Evolutionary conservation across 2,329 filamentous ascomycete genomes (phyloP), one percentile per base, ranked within the genome.

Genomic region (Nannizzia gypsea): DNA sequence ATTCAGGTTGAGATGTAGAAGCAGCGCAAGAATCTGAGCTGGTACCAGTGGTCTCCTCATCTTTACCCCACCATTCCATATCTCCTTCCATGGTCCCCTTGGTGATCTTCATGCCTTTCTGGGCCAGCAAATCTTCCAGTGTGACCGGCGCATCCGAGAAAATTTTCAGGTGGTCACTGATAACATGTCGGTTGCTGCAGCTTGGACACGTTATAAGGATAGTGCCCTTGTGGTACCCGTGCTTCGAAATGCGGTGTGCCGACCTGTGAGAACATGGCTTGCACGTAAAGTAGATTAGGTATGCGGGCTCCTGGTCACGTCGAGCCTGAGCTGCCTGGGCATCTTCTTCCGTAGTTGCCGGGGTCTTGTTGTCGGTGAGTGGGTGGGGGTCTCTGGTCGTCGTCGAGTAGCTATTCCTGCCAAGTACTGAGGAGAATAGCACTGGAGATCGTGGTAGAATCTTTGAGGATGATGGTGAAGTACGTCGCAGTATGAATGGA

Each of bases 231-330:
- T 97, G 91, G 71, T 99, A 99, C 34, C 90, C 93, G 70, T 97
- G 93, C 74, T 97, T 96, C 31, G 89, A 90, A 67, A 99, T 80
- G 57, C 82, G 82, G 75, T 99, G 95, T 11, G 84, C 81, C n/a
- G 89, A 95, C 61, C 91, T 86, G 38, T 82, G 77, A 52, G 80
- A 78, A 76, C 93, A 99, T 34, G 89, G 89, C 61, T 88, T 85
- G 81, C 93, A 99, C 66, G 93, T 99, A 72, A 99, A 96, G 56
- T 85, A 88, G 64, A 99, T 80, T 66, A 90, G 81, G 75, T 97
- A 99, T 60, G 88, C 83, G 1, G 89, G 89, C 66, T 83, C 70
- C 62, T 74, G 63, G 62, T 72, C 66, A 63, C 74, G 68, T 63
- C 73, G 68, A 57, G 69, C 61, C 66, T 70, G 65, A 64, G 73